phyloP scores from a whole-genome alignment of 2,329 filamentous ascomycete species.

The Scedosporium apiospermum region DNA sequence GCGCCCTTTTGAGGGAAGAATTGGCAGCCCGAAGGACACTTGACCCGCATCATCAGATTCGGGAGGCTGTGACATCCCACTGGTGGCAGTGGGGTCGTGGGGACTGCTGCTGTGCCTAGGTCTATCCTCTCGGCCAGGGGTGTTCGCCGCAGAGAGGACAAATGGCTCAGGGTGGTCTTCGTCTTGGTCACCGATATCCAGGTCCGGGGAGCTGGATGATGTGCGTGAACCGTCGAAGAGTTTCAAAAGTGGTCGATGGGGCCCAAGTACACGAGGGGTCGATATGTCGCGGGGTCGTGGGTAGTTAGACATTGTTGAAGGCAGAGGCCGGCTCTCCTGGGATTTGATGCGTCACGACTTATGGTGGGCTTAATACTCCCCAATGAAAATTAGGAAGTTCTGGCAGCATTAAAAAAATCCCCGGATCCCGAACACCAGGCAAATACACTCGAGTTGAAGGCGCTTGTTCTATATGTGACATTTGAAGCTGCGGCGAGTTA shows the following conservation, averaged over 20 bases:
- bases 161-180: slow-evolving; percentile 22
- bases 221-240: neutral
- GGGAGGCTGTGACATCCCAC: neutral
- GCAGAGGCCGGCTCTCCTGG: neutral
- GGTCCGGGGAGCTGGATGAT: slow-evolving; percentile 2
- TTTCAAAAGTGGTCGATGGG: neutral
- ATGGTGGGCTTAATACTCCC: neutral
- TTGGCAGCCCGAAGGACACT: slow-evolving; percentile 43
- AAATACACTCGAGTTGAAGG: neutral
- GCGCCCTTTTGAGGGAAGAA: slow-evolving; percentile 20
- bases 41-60: slow-evolving; percentile 21
- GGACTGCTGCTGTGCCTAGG: slow-evolving; percentile 4
- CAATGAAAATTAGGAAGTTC: neutral
- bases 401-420: neutral
- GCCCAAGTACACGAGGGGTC: neutral
- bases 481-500: neutral
- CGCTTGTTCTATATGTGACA: neutral
- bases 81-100: neutral
- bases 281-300: slow-evolving; percentile 2
- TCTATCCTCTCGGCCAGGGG: slow-evolving; percentile 10
- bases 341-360: neutral
- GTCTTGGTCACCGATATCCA: slow-evolving; percentile 12
- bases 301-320: neutral
- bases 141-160: slow-evolving; percentile 22
- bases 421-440: neutral